phyloP scores from a whole-genome alignment of 1,284 basidiomycete genomes.

The Irpex rosettiformis region DNA sequence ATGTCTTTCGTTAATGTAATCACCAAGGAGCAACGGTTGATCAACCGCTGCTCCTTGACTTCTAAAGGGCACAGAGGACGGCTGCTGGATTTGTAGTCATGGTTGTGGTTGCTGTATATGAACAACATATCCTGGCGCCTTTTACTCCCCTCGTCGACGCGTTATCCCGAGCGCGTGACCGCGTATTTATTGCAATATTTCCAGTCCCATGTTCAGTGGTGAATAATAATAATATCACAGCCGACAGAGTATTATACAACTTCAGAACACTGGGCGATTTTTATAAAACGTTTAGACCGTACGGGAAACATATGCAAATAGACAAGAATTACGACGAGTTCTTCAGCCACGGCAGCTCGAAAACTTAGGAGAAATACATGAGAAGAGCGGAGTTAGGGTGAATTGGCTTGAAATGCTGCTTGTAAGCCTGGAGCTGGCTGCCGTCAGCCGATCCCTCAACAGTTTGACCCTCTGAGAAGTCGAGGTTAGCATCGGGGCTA shows the following conservation, averaged over 20 bases:
- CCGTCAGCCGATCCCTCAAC: slow-evolving; percentile 37
- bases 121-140: too few species aligned
- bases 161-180: background rate
- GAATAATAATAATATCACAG: background rate
- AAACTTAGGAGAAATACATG: slow-evolving; percentile 72
- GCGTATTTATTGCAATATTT: background rate
- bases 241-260: too few species aligned
- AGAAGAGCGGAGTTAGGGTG: slow-evolving; percentile 43
- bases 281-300: too few species aligned
- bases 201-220: background rate
- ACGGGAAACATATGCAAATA: too few species aligned
- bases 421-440: slow-evolving; percentile 49
- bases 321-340: too few species aligned
- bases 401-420: slow-evolving; percentile 52
- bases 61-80: too few species aligned
- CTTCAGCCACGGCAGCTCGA: too few species aligned
- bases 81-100: too few species aligned
- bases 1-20: background rate
- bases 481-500: slow-evolving; percentile 50
- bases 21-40: background rate
- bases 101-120: background rate
- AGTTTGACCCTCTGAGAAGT: slow-evolving; percentile 51
- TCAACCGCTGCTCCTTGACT: background rate
- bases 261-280: too few species aligned
- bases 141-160: too few species aligned